These are phyloP conservation scores for Xylaria polymorpha DNA, from an alignment of 2,329 filamentous ascomycete species.

Conservation along the genomic window DNA sequence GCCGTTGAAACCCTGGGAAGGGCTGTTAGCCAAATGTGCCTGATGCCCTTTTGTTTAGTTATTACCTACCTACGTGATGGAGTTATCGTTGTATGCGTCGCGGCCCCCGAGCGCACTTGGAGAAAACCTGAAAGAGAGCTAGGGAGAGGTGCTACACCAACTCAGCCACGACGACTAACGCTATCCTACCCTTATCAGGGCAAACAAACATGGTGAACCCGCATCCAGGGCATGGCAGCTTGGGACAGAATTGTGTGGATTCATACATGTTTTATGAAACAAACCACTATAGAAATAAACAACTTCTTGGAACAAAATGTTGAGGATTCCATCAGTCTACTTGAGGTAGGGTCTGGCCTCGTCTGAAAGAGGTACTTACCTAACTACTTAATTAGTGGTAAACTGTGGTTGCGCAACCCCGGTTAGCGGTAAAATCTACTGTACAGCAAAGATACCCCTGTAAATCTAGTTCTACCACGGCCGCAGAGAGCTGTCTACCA, in stretches of 20 bases:
- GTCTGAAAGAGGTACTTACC: background rate
- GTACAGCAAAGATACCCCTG: background rate
- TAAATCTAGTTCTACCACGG: background rate
- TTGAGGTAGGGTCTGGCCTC: background rate
- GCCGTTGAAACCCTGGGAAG: constrained; percentile 8
- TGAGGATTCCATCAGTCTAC: background rate
- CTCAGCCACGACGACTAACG: constrained; percentile 9
- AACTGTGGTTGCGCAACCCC: background rate
- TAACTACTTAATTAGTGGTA: constrained; percentile 1
- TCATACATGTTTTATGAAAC: background rate
- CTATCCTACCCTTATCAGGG: background rate
- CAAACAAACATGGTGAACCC: background rate
- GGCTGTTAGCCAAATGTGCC: background rate
- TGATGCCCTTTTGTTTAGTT: background rate
- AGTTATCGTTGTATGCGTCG: too few relatives aligned
- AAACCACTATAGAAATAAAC: background rate
- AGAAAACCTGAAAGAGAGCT: too few relatives aligned
- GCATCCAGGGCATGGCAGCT: background rate
- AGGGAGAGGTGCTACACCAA: background rate
- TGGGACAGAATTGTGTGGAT: background rate
- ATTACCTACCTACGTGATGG: too few relatives aligned
- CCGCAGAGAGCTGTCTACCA: background rate
- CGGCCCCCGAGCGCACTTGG: too few relatives aligned
- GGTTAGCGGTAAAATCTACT: background rate
- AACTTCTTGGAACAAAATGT: background rate